Base-by-base conservation (phyloP, 2,329 filamentous ascomycete genomes). In the Penicillium decumbens region DNA sequence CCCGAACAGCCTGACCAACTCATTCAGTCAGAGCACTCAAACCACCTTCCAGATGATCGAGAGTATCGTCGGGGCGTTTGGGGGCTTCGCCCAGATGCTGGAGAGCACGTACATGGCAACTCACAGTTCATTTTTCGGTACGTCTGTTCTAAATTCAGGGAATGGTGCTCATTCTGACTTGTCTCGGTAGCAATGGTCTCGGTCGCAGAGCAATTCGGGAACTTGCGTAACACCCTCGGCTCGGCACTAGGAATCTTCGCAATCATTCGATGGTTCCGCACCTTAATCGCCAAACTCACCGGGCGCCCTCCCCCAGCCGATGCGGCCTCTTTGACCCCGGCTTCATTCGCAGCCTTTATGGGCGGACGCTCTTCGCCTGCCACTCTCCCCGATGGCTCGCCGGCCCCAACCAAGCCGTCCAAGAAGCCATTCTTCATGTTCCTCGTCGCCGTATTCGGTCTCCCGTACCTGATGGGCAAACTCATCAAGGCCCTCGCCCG, bases 51-150 rank as follows among this genome's bases (percentile, higher is more conserved):
- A 97, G 77, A 89, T 98, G 80, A 89, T 98, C 44, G 93, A 98
- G 75, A 93, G 91, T 61, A 88, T 98, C 50, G 93, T 98, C 12
- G 89, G 89, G 23, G 91, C 93, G 2, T 98, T 98, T 76, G 91
- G 91, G 18, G 93, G 95, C 0, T 97, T 98, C 67, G 89, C 95
- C 10, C 93, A 98, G 76, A 98, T 98, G 93, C 80, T 98, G 25
- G 93, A 98, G 74, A 97, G 93, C 76, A 97, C 93, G 9, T 98
- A 96, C 65, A 98, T 98, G 95, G 93, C 95, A 27, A 98, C 93
- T 0, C 93, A 98, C 72, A 96, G 91, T 5, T 95, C 89, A 46
- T 98, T 98, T 72, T 98, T 97, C 65, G 91, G 90, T 95, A 80
- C 64, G 86, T 73, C 12, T 44, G n/a, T 23, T 6, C 3, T 4